Evolutionary conservation across 1,284 basidiomycete species (phyloP), one percentile per base, ranked within the genome.

Genomic region (Malassezia dermatis): DNA sequence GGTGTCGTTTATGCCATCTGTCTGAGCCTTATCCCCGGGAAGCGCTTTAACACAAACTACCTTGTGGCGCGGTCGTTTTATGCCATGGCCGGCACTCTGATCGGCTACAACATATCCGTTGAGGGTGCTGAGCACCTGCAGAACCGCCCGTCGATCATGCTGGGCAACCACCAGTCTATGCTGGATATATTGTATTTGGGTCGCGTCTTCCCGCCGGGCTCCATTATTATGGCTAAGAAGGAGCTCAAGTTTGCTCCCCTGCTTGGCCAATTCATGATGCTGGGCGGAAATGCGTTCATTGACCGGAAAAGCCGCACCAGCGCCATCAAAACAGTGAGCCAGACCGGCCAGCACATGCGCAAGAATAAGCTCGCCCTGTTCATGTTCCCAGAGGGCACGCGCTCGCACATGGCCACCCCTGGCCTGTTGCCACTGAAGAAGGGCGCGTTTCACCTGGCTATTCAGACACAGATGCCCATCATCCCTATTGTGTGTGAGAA

Each of bases 361-460:
- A 69, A 76, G 37, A 79, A 82, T 26, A 76, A 77, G 68, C 80
- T 86, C 27, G 89, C 87, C 7, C 77, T 74, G 4, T 73, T 69
- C 61, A 60, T 73, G 23, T 74, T 73, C 59, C 71, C 71, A 19
- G 71, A 74, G 41, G 71, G 71, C 39, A 74, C 71, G 2, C 82
- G 94, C 12, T 67, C 64, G n/a, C 65, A 69, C 10, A 37, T 71
- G 13, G 63, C 69, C 0, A 61, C 66, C 0, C 71, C 71, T 0
- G 71, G 67, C 32, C 52, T 74, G 31, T 79, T 89, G 2, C 86
- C 89, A 0, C 86, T 99, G 79, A 99, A 99, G 79, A 99, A 95
- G 77, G 94, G 94, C 35, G 91, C 90, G 0, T 98, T 98, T 80
- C 89, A 98, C 72, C 81, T 96, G 32, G 93, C 94, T 12, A 80